Evolutionary conservation across 306 rosid genomes (phyloP).

Genomic region (Cicer arietinum): DNA sequence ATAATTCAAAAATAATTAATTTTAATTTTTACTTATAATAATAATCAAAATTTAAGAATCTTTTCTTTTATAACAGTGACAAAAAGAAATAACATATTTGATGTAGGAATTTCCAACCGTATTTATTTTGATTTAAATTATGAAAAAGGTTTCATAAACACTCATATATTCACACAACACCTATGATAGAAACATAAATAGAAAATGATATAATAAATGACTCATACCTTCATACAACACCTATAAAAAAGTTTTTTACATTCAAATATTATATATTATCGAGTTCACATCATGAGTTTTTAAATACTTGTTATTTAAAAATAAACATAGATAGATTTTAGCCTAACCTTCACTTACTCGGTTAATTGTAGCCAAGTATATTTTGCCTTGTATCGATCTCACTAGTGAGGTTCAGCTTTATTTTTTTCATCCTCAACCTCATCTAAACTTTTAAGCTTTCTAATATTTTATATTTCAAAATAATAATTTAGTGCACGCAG

Average conservation of each 20-base stretch:
- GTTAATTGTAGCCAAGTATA: neutral
- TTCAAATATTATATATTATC: neutral
- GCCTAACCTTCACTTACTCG: neutral
- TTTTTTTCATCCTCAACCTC: neutral
- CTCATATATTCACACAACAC: too few relatives aligned
- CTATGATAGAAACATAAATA: too few relatives aligned
- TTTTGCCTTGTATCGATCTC: neutral
- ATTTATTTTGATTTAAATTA: too few relatives aligned
- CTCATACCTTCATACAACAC: too few relatives aligned
- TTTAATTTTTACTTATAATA: too few relatives aligned
- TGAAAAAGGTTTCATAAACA: too few relatives aligned
- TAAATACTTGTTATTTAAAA: neutral
- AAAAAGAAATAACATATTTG: too few relatives aligned
- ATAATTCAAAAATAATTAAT: too few relatives aligned
- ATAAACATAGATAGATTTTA: neutral
- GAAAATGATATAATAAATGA: too few relatives aligned
- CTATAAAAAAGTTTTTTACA: neutral
- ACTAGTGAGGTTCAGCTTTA: slow-evolving; percentile 26
- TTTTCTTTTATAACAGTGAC: too few relatives aligned
- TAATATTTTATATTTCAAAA: slow-evolving; percentile 3
- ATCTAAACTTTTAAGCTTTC: slow-evolving; percentile 13
- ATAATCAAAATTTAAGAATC: too few relatives aligned
- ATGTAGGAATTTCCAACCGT: too few relatives aligned
- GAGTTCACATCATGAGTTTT: neutral
- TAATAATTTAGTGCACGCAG: neutral